phyloP scores from a whole-genome alignment of 129 eudicot species.

The Heracleum sosnowskyi region DNA sequence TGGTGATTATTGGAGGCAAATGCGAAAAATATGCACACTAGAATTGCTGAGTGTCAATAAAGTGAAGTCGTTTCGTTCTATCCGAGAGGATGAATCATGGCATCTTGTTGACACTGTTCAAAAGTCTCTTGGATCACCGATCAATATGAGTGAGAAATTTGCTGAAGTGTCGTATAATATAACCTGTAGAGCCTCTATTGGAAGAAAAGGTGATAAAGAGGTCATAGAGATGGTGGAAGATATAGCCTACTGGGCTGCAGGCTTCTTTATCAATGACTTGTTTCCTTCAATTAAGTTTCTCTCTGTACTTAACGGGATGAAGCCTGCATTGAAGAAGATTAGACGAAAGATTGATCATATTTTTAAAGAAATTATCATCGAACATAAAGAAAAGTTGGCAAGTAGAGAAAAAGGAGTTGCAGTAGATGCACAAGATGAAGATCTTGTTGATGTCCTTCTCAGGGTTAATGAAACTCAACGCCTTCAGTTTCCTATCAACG shows the following conservation, averaged over 20 bases:
- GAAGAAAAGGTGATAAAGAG: background rate
- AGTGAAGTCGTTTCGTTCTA: background rate
- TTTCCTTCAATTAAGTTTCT: slow-evolving; percentile 2
- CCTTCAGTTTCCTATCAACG: background rate
- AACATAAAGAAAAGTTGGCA: background rate
- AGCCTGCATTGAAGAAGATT: slow-evolving; percentile 5
- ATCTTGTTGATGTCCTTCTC: slow-evolving; percentile 4
- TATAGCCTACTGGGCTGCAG: slow-evolving; percentile 7
- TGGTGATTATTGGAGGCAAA: slow-evolving; percentile 23
- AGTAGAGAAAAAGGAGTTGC: background rate
- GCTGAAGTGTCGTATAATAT: background rate
- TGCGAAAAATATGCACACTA: slow-evolving; percentile 16
- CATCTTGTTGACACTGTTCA: background rate
- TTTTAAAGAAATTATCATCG: background rate
- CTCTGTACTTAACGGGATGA: background rate
- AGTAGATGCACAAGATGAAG: background rate
- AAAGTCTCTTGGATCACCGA: background rate
- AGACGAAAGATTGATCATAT: background rate
- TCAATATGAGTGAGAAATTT: background rate
- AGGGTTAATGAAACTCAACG: background rate
- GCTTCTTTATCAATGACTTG: slow-evolving; percentile 1
- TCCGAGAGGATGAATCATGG: slow-evolving; percentile 5
- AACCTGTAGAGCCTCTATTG: background rate
- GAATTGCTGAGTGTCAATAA: background rate
- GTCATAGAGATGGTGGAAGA: slow-evolving; percentile 2